Percentiles rank a stretch among this genome's conserved stretches.
Conservation (phyloP, 228 moss, liverwort and hornwort genomes). For the Sphagnum fallax region DNA sequence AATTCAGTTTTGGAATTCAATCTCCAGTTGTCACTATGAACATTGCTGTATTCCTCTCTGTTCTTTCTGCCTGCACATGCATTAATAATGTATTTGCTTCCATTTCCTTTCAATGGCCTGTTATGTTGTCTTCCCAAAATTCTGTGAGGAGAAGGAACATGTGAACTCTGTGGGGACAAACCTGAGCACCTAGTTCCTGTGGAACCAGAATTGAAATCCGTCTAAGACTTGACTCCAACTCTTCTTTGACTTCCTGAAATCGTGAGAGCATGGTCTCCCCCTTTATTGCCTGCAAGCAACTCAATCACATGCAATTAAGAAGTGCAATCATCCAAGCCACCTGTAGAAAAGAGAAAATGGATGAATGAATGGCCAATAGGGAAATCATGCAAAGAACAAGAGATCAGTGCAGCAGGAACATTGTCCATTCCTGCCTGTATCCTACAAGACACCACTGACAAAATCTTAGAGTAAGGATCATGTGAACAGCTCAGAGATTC, state of each 20-base stretch:
- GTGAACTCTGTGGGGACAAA: constrained; percentile 4
- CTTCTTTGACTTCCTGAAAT: constrained; percentile 70
- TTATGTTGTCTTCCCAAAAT: not conserved
- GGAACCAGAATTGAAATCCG: constrained; percentile 64
- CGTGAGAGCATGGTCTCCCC: constrained; percentile 64
- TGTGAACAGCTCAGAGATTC: too few species aligned
- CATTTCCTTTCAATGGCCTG: not conserved
- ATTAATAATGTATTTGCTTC: not conserved
- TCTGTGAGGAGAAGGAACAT: not conserved
- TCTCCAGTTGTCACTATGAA: not conserved
- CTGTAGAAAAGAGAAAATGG: too few species aligned
- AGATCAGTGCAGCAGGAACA: too few species aligned
- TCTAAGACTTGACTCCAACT: constrained; percentile 53
- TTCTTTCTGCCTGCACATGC: not conserved
- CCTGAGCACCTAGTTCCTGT: constrained; percentile 62
- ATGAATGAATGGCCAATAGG: too few species aligned
- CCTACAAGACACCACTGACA: too few species aligned
- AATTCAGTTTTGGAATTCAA: not conserved
- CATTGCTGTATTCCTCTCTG: not conserved
- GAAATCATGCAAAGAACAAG: too few species aligned
- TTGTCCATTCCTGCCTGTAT: too few species aligned
- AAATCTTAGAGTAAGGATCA: too few species aligned
- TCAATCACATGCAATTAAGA: too few species aligned
- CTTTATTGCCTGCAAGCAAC: constrained; percentile 57
- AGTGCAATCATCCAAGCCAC: too few species aligned